These are phyloP conservation scores for Tricholoma hemisulphureum DNA, from an alignment of 768 basidiomycete genomes.

Conservation along the genomic window DNA sequence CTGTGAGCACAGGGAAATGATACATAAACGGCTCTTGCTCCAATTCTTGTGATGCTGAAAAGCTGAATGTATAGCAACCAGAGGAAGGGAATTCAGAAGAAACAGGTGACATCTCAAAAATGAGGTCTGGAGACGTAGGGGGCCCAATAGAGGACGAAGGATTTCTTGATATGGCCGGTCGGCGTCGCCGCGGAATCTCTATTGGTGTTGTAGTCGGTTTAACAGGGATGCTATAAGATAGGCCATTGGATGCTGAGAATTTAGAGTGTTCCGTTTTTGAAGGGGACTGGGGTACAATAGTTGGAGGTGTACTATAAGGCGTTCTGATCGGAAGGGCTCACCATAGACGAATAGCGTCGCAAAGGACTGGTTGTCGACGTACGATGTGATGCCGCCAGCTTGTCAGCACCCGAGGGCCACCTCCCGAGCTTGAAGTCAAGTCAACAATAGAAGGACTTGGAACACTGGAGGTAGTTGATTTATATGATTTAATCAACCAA, in stretches of 20 bases:
- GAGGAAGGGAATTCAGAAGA: slow-evolving; percentile 26
- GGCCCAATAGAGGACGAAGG: slow-evolving; percentile 30
- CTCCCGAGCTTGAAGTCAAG: background rate
- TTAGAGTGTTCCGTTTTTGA: slow-evolving; percentile 11
- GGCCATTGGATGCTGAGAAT: slow-evolving; percentile 3
- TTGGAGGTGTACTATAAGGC: slow-evolving; percentile 3
- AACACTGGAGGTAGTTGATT: background rate
- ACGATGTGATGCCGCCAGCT: slow-evolving; percentile 1
- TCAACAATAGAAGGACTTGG: background rate
- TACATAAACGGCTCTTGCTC: slow-evolving; percentile 41
- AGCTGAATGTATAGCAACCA: slow-evolving; percentile 18
- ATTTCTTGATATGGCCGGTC: slow-evolving; percentile 18
- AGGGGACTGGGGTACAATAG: slow-evolving; percentile 4
- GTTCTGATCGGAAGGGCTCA: slow-evolving; percentile 12
- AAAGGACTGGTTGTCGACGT: background rate
- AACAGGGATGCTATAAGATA: slow-evolving; percentile 15
- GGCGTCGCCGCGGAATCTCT: slow-evolving; percentile 41
- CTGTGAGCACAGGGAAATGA: slow-evolving; percentile 32
- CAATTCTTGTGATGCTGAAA: slow-evolving; percentile 18
- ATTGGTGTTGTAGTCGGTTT: slow-evolving; percentile 40
- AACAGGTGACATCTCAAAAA: slow-evolving; percentile 55
- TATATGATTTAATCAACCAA: background rate
- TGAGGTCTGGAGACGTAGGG: slow-evolving; percentile 43
- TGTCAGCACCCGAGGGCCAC: background rate
- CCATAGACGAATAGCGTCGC: slow-evolving; percentile 6